These are phyloP conservation scores for Aspergillus incahuasiensis DNA, from an alignment of 495 filamentous ascomycete genomes.

Conservation along the genomic window DNA sequence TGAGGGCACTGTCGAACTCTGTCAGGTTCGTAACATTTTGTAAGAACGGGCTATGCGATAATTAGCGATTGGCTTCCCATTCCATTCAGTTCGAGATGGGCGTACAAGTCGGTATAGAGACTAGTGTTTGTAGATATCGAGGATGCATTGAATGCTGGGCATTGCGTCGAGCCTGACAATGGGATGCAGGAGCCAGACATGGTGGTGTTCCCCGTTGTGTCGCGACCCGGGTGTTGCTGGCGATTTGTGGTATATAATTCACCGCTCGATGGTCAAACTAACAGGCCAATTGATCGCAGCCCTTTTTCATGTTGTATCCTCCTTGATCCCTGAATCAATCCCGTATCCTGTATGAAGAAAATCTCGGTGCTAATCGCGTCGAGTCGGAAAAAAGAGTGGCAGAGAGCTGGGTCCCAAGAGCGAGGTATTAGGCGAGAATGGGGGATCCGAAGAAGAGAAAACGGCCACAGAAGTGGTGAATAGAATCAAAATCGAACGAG, in stretches of 20 bases:
- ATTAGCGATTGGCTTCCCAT: constrained; percentile 25
- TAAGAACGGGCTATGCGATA: constrained; percentile 71
- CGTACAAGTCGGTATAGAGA: constrained; percentile 73
- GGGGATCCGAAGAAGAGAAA: constrained; percentile 1
- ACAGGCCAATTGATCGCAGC: constrained; percentile 1
- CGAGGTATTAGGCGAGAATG: constrained; percentile 1
- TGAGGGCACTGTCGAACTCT: constrained; percentile 74
- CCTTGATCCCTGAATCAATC: neutral
- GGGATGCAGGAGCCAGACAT: constrained; percentile 64
- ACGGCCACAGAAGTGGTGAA: constrained; percentile 14
- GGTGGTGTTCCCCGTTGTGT: constrained; percentile 2
- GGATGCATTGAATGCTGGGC: constrained; percentile 76
- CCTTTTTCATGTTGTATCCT: constrained; percentile 13
- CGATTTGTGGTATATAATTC: neutral
- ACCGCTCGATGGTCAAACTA: constrained; percentile 3
- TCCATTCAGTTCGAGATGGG: constrained; percentile 17
- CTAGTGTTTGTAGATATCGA: constrained; percentile 70
- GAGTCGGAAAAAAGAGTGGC: constrained; percentile 22
- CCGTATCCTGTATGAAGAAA: neutral
- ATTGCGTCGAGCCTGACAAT: constrained; percentile 70
- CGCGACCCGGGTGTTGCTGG: neutral
- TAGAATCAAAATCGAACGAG: constrained; percentile 28
- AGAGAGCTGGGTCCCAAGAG: constrained; percentile 7
- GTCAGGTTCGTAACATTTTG: constrained; percentile 68
- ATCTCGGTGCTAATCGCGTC: constrained; percentile 12